Conservation (phyloP, 2,329 filamentous ascomycete species). For the Trichoderma guizhouense region DNA sequence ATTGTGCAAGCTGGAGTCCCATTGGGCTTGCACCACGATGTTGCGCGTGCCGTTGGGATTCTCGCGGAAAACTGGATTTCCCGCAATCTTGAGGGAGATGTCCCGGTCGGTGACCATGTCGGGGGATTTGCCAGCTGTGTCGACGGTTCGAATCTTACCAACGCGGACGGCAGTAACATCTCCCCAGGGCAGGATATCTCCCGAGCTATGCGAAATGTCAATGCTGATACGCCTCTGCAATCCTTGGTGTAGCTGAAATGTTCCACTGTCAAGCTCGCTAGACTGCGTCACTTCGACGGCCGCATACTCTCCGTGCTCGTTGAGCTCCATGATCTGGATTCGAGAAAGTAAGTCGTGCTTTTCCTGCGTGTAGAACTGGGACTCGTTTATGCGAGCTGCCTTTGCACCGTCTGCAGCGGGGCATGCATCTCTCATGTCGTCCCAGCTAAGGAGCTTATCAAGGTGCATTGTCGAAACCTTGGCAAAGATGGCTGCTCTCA, state of each 20-base stretch:
- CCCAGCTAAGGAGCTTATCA: conserved; percentile 96
- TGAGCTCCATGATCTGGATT: conserved; percentile 85
- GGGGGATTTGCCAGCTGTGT: conserved; percentile 79
- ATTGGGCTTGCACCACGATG: conserved; percentile 84
- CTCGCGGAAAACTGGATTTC: conserved; percentile 73
- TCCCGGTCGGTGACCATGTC: conserved; percentile 73
- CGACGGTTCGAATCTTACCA: conserved; percentile 77
- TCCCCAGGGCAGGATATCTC: conserved; percentile 83
- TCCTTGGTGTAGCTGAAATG: conserved; percentile 93
- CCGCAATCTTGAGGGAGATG: conserved; percentile 71
- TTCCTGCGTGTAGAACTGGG: conserved; percentile 90
- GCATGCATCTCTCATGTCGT: conserved; percentile 87
- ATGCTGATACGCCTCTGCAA: conserved; percentile 84
- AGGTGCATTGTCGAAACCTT: conserved; percentile 90
- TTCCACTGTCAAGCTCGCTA: conserved; percentile 78
- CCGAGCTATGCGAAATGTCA: conserved; percentile 86
- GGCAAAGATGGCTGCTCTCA: conserved; percentile 89
- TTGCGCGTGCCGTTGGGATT: conserved; percentile 89
- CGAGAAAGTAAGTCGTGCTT: conserved; percentile 88
- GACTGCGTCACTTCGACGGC: conserved; percentile 91
- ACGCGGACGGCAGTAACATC: conserved; percentile 74
- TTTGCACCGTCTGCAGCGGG: conserved; percentile 54
- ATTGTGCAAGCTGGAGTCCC: conserved; percentile 91
- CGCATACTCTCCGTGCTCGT: conserved; percentile 85
- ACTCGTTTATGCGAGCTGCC: conserved; percentile 75